These are phyloP conservation scores for Tranzscheliella williamsii DNA, from an alignment of 1,284 basidiomycete genomes.

Conservation along the genomic window DNA sequence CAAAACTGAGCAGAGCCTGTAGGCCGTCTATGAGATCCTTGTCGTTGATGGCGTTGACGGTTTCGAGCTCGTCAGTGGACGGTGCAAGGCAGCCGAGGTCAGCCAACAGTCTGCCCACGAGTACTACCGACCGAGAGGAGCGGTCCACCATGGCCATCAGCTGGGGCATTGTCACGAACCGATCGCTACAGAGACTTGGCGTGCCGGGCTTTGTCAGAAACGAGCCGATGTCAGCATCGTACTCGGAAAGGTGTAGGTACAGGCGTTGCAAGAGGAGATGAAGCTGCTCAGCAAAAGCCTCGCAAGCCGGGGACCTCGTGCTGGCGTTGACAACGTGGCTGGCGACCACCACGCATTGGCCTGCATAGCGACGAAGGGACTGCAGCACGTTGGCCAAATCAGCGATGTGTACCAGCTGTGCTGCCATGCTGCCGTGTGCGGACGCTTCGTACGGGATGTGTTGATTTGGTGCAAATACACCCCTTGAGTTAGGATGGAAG, in stretches of 20 bases:
- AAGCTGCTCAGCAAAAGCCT: conserved; percentile 32
- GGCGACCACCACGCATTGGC: conserved; percentile 5
- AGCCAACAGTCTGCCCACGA: conserved; percentile 9
- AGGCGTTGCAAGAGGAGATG: conserved; percentile 20
- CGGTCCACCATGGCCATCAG: conserved; percentile 10
- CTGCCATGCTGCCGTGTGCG: conserved; percentile 2
- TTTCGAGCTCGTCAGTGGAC: not conserved
- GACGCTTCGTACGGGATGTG: no score
- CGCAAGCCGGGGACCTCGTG: conserved; percentile 20
- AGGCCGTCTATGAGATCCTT: conserved; percentile 30
- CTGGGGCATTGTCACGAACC: conserved; percentile 18
- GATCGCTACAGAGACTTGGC: not conserved
- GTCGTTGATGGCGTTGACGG: conserved; percentile 5
- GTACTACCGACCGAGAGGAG: conserved; percentile 10
- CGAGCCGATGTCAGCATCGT: conserved; percentile 18
- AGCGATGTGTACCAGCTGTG: conserved; percentile 8
- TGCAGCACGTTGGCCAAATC: conserved; percentile 4
- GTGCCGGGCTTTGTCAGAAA: not conserved
- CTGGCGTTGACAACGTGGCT: conserved; percentile 16
- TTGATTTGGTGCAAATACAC: not conserved
- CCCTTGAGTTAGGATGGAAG: not conserved
- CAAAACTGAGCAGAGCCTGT: conserved; percentile 28
- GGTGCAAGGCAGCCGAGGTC: conserved; percentile 11
- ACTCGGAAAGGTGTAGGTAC: conserved; percentile 4
- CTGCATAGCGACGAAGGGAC: conserved; percentile 10